Percentiles rank a stretch among this genome's conserved stretches.
Evolutionary conservation across 2,329 filamentous ascomycete species (phyloP).

Genomic region (Lecanosticta acicola): DNA sequence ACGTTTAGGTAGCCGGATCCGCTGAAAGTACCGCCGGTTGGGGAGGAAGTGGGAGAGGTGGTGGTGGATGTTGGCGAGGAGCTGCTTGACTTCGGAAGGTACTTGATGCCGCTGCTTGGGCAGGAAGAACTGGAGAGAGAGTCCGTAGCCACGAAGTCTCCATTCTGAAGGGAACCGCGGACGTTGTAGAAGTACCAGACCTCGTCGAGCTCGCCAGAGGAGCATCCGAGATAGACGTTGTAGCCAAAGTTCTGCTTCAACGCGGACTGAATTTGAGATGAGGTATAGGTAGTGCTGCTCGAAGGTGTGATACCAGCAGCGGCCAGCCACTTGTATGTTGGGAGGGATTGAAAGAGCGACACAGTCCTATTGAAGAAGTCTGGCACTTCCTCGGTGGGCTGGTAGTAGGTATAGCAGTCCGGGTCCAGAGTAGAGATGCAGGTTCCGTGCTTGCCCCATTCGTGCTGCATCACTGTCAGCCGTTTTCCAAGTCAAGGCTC

Average conservation of each 20-base stretch:
- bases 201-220: slow-evolving; percentile 45
- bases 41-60: slow-evolving; percentile 27
- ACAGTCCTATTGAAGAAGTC: slow-evolving; percentile 65
- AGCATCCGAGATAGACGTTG: slow-evolving; percentile 57
- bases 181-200: slow-evolving; percentile 62
- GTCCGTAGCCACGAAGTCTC: slow-evolving; percentile 54
- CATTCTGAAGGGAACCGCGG: slow-evolving; percentile 53
- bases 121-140: slow-evolving; percentile 56
- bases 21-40: slow-evolving; percentile 43
- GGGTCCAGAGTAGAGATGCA: slow-evolving; percentile 65
- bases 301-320: slow-evolving; percentile 57
- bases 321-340: slow-evolving; percentile 58
- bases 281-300: slow-evolving; percentile 53
- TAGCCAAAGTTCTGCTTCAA: slow-evolving; percentile 50
- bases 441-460: slow-evolving; percentile 68
- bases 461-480: slow-evolving; percentile 36
- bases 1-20: slow-evolving; percentile 59
- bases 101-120: slow-evolving; percentile 57
- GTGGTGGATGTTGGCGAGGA: slow-evolving; percentile 28
- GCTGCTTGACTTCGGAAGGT: slow-evolving; percentile 51
- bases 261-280: slow-evolving; percentile 54
- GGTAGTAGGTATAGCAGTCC: slow-evolving; percentile 56
- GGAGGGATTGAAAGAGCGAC: slow-evolving; percentile 59
- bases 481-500: neutral
- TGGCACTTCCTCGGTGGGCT: slow-evolving; percentile 57